Conservation (phyloP, 352 stramenopile genomes). For the Phytophthora quininea region DNA sequence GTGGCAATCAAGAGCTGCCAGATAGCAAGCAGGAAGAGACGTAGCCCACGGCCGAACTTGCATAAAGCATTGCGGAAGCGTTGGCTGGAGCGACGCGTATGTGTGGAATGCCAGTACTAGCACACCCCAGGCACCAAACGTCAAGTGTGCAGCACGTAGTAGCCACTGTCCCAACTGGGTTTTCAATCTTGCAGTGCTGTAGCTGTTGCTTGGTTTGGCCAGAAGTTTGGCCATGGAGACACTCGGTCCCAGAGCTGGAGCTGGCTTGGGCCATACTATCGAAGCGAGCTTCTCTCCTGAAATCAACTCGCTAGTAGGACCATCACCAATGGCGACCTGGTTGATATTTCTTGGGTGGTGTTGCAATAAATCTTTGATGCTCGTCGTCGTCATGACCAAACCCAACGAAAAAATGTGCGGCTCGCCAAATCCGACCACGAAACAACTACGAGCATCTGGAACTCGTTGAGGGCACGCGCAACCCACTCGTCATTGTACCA, state of each 20-base stretch:
- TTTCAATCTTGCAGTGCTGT: no score
- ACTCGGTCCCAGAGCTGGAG: neutral
- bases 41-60: conserved; percentile 31
- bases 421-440: conserved; percentile 13
- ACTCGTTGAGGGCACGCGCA: conserved; percentile 13
- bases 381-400: conserved; percentile 9
- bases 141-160: conserved; percentile 1
- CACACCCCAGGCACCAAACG: conserved; percentile 3
- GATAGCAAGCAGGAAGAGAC: conserved; percentile 21
- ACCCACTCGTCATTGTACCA: conserved; percentile 22
- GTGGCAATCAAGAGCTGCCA: conserved; percentile 34
- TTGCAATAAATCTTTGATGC: conserved; percentile 12
- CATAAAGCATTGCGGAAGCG: conserved; percentile 11
- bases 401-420: conserved; percentile 9
- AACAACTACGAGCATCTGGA: conserved; percentile 18
- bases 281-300: neutral
- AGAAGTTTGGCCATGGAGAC: neutral
- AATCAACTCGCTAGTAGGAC: neutral
- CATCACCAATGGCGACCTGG: neutral
- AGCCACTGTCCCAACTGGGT: neutral
- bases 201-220: neutral
- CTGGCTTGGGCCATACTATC: neutral
- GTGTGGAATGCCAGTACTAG: conserved; percentile 14
- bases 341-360: neutral
- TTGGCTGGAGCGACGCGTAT: conserved; percentile 3